Percentiles rank a stretch among this genome's conserved stretches.
Conservation (phyloP, 2,329 filamentous ascomycete species). For the Spiromastix sp. region DNA sequence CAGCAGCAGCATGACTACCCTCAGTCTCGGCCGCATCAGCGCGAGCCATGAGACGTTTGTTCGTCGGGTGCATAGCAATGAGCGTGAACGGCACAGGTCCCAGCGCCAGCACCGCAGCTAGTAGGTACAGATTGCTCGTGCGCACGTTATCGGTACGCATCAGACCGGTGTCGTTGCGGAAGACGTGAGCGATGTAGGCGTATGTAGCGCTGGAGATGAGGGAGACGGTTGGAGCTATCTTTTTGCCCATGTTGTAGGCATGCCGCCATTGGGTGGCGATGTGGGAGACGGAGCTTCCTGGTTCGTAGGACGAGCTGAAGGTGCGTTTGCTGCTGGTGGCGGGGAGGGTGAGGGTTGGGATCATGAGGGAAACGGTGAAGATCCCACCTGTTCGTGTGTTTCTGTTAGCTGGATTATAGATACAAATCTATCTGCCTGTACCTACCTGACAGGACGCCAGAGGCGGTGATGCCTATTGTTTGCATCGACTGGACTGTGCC, state of each 20-base stretch:
- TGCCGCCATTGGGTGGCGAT: constrained; percentile 22
- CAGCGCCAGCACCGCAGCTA: constrained; percentile 20
- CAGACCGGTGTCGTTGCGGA: constrained; percentile 8
- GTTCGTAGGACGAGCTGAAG: constrained; percentile 9
- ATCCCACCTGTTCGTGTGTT: constrained; percentile 6
- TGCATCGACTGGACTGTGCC: background rate
- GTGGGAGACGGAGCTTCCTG: constrained; percentile 7
- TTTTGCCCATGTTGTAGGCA: constrained; percentile 40
- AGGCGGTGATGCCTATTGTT: background rate
- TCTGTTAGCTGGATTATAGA: background rate
- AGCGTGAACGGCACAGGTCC: constrained; percentile 26
- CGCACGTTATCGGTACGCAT: constrained; percentile 7
- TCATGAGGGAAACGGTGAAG: constrained; percentile 7
- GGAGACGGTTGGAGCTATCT: constrained; percentile 40
- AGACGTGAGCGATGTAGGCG: constrained; percentile 24
- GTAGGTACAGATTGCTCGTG: constrained; percentile 15
- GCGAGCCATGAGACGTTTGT: constrained; percentile 17
- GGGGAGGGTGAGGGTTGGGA: constrained; percentile 10
- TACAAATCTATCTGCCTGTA: background rate
- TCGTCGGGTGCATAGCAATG: constrained; percentile 19
- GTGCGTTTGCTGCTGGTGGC: constrained; percentile 6
- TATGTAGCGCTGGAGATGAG: constrained; percentile 45
- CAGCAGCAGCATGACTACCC: constrained; percentile 13
- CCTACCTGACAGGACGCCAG: background rate
- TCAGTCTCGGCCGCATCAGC: constrained; percentile 17